Base-by-base conservation (phyloP, 805 yeast species). In the Kodamaea lidongshanica region DNA sequence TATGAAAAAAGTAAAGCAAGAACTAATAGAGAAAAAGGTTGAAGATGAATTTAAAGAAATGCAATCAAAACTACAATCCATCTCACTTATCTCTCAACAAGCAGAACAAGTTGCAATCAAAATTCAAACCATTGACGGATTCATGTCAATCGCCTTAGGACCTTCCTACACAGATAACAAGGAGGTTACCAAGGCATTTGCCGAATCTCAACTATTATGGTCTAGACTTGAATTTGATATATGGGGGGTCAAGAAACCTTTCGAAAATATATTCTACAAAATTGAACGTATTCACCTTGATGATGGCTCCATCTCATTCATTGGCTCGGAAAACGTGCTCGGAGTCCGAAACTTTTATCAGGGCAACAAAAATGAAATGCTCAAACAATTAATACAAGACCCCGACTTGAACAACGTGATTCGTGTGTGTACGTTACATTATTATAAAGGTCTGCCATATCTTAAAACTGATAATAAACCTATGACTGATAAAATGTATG, bases 161-260 rank as follows among this genome's bases (percentile, higher is more conserved):
- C 5, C 13, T 6, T 20, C 13, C 6, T 20, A 8, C 5, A 13
- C 7, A 5, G 5, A 6, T 20, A 13, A 6, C 13, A 20, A 20
- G 6, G 5, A 6, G 5, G 5, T 11, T 20, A 20, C n/a, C 6
- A 13, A 6, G n/a, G 13, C 23, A 20, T 6, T 9, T n/a, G 12
- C 18, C 17, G 28, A 12, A 12, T 33, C 6, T 25, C 21, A 17
- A 2, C 24, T 46, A 3, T 10, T 22, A 9, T 59, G 64, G 65
- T 31, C 53, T 2, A 34, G 64, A n/a, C 41, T 60, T 10, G 63
- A 51, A 27, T 51, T 50, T 34, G 46, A 53, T 31, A 25, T 46
- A 5, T 61, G 67, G 67, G 66, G 59, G 0, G 19, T 11, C n/a
- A 30, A 26, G 23, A 28, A 28, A 4, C n/a, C 23, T n/a, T 12